Base-by-base conservation (phyloP, 352 stramenopile genomes). In the Globisporangium apiculatum region DNA sequence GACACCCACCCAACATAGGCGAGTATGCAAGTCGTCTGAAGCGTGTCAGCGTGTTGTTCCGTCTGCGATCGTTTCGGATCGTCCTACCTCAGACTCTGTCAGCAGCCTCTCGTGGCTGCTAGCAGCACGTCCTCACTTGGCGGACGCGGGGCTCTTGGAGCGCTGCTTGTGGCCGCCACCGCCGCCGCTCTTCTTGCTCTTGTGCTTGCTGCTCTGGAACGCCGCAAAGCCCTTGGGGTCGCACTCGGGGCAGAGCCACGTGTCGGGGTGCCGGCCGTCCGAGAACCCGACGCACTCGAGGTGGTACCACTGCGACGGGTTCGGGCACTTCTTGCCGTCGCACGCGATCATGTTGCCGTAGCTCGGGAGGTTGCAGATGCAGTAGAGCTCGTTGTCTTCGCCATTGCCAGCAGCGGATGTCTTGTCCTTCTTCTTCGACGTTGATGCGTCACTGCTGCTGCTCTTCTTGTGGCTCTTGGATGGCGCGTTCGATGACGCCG, bases 281-380 rank as follows among this genome's bases (percentile, higher is more conserved):
- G 78, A 83, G 47, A 94, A 79, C 17, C 83, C 85, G 12, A 94
- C 83, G 61, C 85, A 94, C 68, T 91, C 81, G 51, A 92, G 66
- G 60, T 94, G 85, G 69, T 94, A 94, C 85, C 85, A 94, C 65
- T 94, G 80, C 62, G 79, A 89, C 65, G 83, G 83, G 64, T 91
- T 93, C 14, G 79, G 83, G 49, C 85, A 94, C 57, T 90, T 89
- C 57, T 94, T 91, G 67, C 81, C 81, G 64, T 94, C 85, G 61
- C 85, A 94, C 18, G 85, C 85, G 57, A 94, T 94, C 85, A 94
- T 94, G 65, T 91, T 90, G 60, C 85, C 85, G 67, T 91, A 94
- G 67, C 83, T 91, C 10, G 81, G 83, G 41, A 87, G 65, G 66
- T 91, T 89, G 66, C 85, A 94, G 61, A 94, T 85, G 61, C 85